These are phyloP conservation scores for Lomentospora prolificans DNA, from an alignment of 2,329 filamentous ascomycete genomes.

Conservation along the genomic window DNA sequence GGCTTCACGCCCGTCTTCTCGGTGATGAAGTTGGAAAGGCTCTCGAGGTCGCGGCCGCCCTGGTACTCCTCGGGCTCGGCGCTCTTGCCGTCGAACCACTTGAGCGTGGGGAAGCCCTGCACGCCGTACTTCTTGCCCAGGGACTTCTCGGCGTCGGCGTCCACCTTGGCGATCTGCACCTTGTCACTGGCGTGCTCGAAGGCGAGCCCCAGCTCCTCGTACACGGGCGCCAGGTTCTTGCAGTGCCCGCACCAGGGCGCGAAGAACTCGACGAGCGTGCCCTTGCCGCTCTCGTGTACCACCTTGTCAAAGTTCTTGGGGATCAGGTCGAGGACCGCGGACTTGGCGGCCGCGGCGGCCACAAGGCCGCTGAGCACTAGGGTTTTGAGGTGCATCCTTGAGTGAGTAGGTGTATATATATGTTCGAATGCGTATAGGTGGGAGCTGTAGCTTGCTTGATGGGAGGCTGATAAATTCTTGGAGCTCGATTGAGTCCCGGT, in stretches of 20 bases:
- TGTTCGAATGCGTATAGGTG: not conserved
- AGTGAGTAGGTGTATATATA: constrained; percentile 10
- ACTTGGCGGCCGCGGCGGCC: constrained; percentile 54
- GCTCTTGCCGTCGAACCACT: constrained; percentile 96
- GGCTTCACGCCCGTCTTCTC: constrained; percentile 81
- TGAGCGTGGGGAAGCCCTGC: constrained; percentile 92
- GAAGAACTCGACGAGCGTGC: constrained; percentile 95
- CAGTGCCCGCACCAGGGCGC: constrained; percentile 99
- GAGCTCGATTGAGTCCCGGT: too few species aligned
- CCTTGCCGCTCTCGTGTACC: constrained; percentile 85
- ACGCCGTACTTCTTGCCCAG: constrained; percentile 81
- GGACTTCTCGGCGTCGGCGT: constrained; percentile 79
- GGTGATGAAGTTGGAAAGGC: constrained; percentile 66
- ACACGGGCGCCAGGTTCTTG: constrained; percentile 91
- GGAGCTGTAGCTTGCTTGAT: not conserved
- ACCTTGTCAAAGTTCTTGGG: constrained; percentile 87
- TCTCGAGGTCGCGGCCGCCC: constrained; percentile 79
- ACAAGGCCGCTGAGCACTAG: constrained; percentile 47
- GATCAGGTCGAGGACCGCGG: constrained; percentile 80
- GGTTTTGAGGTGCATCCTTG: constrained; percentile 51
- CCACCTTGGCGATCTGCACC: constrained; percentile 88
- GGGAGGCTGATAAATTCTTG: too few species aligned
- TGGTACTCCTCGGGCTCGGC: constrained; percentile 77
- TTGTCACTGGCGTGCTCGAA: constrained; percentile 64
- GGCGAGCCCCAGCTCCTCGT: constrained; percentile 73